Evolutionary conservation across 805 yeast genomes (phyloP), one percentile per base, ranked within the genome.

Genomic region (Suhomyces sp.): DNA sequence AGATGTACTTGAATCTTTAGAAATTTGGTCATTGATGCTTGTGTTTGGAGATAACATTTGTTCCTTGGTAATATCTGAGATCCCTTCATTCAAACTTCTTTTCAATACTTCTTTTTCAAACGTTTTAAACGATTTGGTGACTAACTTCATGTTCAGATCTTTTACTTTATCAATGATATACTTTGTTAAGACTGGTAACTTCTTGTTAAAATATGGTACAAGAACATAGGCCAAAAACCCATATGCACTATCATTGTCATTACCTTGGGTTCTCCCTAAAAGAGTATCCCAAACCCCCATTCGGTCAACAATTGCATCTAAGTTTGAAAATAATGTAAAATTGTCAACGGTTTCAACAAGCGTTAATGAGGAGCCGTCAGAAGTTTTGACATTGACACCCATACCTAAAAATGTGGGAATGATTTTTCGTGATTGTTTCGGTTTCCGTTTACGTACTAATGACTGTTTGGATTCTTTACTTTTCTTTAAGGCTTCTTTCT

Each of bases 281-380:
- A 79, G 49, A 5, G 75, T 63, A 43, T 78, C 83, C 65, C 78
- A 65, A 21, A 79, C 67, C 18, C 73, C 70, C 44, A 78, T 56
- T 40, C 77, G 71, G 48, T 77, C 83, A 2, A 77, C 48, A 20
- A 72, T 62, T 5, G 72, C 50, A 39, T 72, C 74, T 28, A 77
- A 48, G 1, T 55, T 46, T 3, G 37, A 39, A 19, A 48, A 58
- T 19, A 62, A 35, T 2, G 40, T 17, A 34, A 24, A 48, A 7
- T 45, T 41, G 19, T 39, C 44, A 8, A 19, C 19, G 30, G 9
- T 11, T 14, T 15, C 9, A 13, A 20, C 20, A 23, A 6, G 29
- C 13, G 12, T 8, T 7, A n/a, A 14, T 17, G n/a, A 15, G 21
- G 35, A 17, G 2, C 19, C 30, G 4, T 43, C 50, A 14, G 18